These are phyloP conservation scores for Aspergillus sp. DNA, from an alignment of 2,329 filamentous ascomycete species.

Conservation along the genomic window DNA sequence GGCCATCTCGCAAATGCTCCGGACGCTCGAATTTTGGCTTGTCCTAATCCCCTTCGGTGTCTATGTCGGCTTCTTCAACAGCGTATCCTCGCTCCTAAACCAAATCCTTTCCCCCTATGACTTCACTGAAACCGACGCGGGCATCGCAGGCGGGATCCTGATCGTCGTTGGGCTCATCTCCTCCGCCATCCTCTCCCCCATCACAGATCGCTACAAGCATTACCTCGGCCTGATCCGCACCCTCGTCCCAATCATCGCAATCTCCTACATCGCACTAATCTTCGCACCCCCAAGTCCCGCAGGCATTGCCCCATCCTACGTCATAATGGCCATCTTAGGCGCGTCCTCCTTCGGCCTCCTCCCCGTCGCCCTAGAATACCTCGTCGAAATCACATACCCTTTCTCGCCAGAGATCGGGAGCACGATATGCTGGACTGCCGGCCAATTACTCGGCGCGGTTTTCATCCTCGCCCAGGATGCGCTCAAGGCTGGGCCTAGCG, in stretches of 20 bases:
- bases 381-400: constrained; percentile 85
- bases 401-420: constrained; percentile 82
- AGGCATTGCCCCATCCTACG: constrained; percentile 60
- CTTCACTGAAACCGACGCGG: constrained; percentile 79
- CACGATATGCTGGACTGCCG: constrained; percentile 80
- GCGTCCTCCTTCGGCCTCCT: constrained; percentile 77
- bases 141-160: constrained; percentile 83
- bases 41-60: constrained; percentile 76
- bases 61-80: constrained; percentile 94
- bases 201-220: constrained; percentile 80
- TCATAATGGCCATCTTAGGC: constrained; percentile 73
- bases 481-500: constrained; percentile 54
- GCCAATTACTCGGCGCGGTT: constrained; percentile 79
- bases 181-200: constrained; percentile 73
- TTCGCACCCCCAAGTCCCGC: constrained; percentile 69
- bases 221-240: constrained; percentile 73
- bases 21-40: constrained; percentile 73
- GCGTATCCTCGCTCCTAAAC: constrained; percentile 80
- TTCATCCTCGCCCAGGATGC: constrained; percentile 84
- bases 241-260: constrained; percentile 70
- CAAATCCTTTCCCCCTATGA: constrained; percentile 86
- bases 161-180: constrained; percentile 83
- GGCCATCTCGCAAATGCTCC: constrained; percentile 56
- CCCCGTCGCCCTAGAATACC: constrained; percentile 80
- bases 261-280: constrained; percentile 74